Evolutionary conservation across 1,284 basidiomycete genomes (phyloP), one percentile per base, ranked within the genome.

Genomic region (Cystobasidiaceae sp.): DNA sequence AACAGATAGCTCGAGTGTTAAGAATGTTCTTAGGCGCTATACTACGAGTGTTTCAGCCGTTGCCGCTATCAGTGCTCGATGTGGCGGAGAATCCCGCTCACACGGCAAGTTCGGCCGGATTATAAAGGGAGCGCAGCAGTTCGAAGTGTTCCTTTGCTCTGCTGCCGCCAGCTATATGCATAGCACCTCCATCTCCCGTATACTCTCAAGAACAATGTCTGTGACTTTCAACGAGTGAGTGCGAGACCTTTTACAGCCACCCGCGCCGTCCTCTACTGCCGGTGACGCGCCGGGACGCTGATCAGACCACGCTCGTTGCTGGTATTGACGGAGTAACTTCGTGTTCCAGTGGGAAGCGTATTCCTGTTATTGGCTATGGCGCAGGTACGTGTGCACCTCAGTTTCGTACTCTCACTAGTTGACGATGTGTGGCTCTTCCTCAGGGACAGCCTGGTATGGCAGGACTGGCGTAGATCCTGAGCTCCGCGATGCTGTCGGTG

Each of bases 341-440:
- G 7, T 21, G 7, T 15, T 25, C 25, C 48, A 62, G 60, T 32
- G 60, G 60, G 5, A 54, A 44, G 15, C 41, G 41, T 27, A 45
- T 62, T 17, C 60, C 60, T 19, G 21, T 27, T 27, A 54, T 62
- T 30, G 60, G 60, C 41, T 62, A 43, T 27, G 60, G 60, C 6
- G 50, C 46, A 15, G 58, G 58, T 11, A 50, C 48, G 61, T 44
- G 9, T 7, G 11, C 37, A 11, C 37, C 37, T 39, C 37, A 39
- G n/a, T 28, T 4, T 50, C 21, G 48, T 8, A 4, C 7, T 25
- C 6, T 28, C 6, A 6, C 6, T 4, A n/a, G 4, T 4, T n/a
- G 28, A 21, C n/a, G 48, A 50, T 50, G 48, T 17, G n/a, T 17
- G 17, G 11, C 37, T n/a, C 37, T 11, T n/a, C 4, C 4, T 17